Percentiles rank a stretch among this genome's conserved stretches.
phyloP scores from a whole-genome alignment of 1,284 basidiomycete species.

The Chalciporus sp. region DNA sequence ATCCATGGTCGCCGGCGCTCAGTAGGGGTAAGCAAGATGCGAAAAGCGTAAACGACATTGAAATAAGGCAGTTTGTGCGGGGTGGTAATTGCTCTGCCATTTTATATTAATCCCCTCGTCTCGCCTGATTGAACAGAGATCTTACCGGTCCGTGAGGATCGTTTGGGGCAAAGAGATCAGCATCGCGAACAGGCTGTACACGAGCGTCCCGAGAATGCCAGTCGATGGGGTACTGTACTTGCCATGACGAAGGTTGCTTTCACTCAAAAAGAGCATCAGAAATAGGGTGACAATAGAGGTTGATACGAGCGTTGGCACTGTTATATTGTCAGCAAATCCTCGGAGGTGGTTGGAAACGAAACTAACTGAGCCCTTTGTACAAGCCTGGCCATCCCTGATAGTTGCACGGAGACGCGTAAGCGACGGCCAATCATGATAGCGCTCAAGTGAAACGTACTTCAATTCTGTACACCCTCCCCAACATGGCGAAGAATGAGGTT shows the following conservation, averaged over 20 bases:
- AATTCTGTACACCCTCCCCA: constrained; percentile 71
- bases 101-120: background rate
- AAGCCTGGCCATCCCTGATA: constrained; percentile 72
- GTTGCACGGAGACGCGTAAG: background rate
- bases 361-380: constrained; percentile 83
- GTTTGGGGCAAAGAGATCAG: constrained; percentile 80
- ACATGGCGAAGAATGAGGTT: constrained; percentile 66
- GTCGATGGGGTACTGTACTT: constrained; percentile 73
- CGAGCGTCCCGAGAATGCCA: constrained; percentile 62
- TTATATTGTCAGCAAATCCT: constrained; percentile 13
- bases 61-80: constrained; percentile 79
- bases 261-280: constrained; percentile 54
- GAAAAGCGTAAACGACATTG: constrained; percentile 61
- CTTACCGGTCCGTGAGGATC: constrained; percentile 79
- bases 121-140: background rate
- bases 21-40: constrained; percentile 78
- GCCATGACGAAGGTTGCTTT: constrained; percentile 60
- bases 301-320: constrained; percentile 75
- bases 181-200: constrained; percentile 68
- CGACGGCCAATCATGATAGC: background rate
- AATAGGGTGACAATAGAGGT: constrained; percentile 60
- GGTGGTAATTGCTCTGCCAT: constrained; percentile 77
- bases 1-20: constrained; percentile 81
- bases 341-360: background rate
- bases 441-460: constrained; percentile 52